Evolutionary conservation across 2,329 filamentous ascomycete genomes (phyloP), one percentile per base, ranked within the genome.

Genomic region (Paraphoma sp.): DNA sequence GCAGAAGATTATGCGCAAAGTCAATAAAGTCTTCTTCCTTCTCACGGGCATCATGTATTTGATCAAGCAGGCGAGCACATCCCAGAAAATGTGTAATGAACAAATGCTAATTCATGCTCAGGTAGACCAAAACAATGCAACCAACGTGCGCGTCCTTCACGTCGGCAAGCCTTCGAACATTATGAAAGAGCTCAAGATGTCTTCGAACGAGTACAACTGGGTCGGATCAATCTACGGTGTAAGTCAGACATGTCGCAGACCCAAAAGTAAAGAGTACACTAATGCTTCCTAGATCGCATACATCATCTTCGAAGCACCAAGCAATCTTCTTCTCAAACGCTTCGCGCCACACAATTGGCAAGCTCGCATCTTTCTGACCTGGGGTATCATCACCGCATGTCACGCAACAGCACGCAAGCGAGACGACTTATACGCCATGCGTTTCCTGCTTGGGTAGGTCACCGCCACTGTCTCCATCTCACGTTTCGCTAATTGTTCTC

Each of bases 271-370:
- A 36, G 9, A 2, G 2, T 36, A 14, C 33, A 28, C 38, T 42
- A 29, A 51, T 48, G 28, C 14, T 28, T 11, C 17, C 3, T 18
- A 66, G 63, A 66, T 67, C 42, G 54, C 60, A 6, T 67, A 70
- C 45, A 69, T 67, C 30, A 48, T 65, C 28, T 70, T 67, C 52
- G 64, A 70, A 54, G 67, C 75, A 5, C 69, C 70, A 1, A 60
- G 62, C n/a, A 77, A 78, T 36, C 66, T 75, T 42, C 67, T 79
- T 12, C 71, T 79, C 47, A 78, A 78, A 52, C 59, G 68, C 29
- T 68, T 78, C 1, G 62, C 64, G 0, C 77, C 77, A 0, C 73
- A 71, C 9, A 67, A 71, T 17, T 79, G 75, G 74, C 67, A 78
- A 44, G 71, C 72, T 6, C 67, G 67, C 7, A 70, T 70, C 40